Evolutionary conservation across 352 stramenopile species (phyloP).

Genomic region (Phytophthora quininea): DNA sequence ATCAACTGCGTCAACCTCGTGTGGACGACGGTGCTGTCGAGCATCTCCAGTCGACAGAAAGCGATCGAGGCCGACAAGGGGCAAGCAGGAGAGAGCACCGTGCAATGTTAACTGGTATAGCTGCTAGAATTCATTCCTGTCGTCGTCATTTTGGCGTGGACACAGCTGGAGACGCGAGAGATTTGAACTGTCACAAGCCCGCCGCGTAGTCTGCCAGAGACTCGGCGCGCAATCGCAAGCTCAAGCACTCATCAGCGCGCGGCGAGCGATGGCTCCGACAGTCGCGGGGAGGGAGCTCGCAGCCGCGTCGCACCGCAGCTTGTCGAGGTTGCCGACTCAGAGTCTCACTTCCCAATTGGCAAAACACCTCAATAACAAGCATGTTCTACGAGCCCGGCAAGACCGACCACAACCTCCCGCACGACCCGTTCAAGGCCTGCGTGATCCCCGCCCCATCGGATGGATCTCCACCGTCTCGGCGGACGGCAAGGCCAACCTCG

Average conservation of each 20-base stretch:
- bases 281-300: background rate
- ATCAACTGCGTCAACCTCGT: conserved; percentile 54
- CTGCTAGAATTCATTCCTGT: background rate
- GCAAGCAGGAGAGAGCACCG: conserved; percentile 3
- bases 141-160: background rate
- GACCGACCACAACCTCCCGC: conserved; percentile 37
- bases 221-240: conserved; percentile 30
- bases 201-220: conserved; percentile 27
- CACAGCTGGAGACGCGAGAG: conserved; percentile 25
- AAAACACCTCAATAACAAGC: background rate
- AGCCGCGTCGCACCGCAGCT: background rate
- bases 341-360: conserved; percentile 22
- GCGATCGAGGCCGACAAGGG: conserved; percentile 7
- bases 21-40: conserved; percentile 49
- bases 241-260: conserved; percentile 32
- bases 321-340: conserved; percentile 5
- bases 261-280: conserved; percentile 1
- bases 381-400: conserved; percentile 42
- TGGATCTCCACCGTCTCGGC: conserved; percentile 39
- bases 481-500: conserved; percentile 28
- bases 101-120: background rate
- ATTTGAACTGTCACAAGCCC: conserved; percentile 40
- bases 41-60: conserved; percentile 31
- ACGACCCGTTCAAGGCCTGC: conserved; percentile 40
- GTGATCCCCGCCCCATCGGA: conserved; percentile 34